These are phyloP conservation scores for Leccinum longicurvipes DNA, from an alignment of 768 basidiomycete genomes.

Conservation along the genomic window DNA sequence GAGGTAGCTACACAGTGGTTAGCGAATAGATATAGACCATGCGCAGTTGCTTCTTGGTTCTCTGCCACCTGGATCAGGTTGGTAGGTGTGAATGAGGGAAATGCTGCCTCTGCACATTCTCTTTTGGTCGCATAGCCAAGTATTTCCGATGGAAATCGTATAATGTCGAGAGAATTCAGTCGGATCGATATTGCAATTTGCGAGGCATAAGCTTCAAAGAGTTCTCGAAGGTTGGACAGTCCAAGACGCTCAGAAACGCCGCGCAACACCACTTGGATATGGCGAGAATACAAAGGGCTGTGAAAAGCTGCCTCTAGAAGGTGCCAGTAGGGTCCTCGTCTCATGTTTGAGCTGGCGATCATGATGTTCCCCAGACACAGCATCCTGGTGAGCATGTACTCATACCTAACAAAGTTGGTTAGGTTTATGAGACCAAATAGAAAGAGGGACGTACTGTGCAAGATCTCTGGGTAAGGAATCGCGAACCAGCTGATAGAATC, in stretches of 20 bases:
- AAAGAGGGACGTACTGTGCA: constrained; percentile 42
- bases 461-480: constrained; percentile 42
- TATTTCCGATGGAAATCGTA: constrained; percentile 63
- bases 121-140: constrained; percentile 72
- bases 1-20: constrained; percentile 62
- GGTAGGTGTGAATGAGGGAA: constrained; percentile 63
- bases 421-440: constrained; percentile 12
- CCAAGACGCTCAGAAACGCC: constrained; percentile 70
- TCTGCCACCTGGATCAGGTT: constrained; percentile 50
- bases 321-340: constrained; percentile 86
- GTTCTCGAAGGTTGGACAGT: constrained; percentile 49
- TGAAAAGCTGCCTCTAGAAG: constrained; percentile 64
- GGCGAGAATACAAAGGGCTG: constrained; percentile 24
- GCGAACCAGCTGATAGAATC: constrained; percentile 47
- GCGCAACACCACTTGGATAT: constrained; percentile 49
- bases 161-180: constrained; percentile 45
- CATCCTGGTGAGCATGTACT: constrained; percentile 70
- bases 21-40: constrained; percentile 48
- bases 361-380: constrained; percentile 74
- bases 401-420: constrained; percentile 48
- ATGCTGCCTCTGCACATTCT: constrained; percentile 64
- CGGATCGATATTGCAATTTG: constrained; percentile 72
- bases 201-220: constrained; percentile 77
- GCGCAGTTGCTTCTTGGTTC: constrained; percentile 23
- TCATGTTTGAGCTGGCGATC: constrained; percentile 70